These are phyloP conservation scores for Ziziphus jujuba DNA, from an alignment of 306 rosid genomes.

Conservation along the genomic window DNA sequence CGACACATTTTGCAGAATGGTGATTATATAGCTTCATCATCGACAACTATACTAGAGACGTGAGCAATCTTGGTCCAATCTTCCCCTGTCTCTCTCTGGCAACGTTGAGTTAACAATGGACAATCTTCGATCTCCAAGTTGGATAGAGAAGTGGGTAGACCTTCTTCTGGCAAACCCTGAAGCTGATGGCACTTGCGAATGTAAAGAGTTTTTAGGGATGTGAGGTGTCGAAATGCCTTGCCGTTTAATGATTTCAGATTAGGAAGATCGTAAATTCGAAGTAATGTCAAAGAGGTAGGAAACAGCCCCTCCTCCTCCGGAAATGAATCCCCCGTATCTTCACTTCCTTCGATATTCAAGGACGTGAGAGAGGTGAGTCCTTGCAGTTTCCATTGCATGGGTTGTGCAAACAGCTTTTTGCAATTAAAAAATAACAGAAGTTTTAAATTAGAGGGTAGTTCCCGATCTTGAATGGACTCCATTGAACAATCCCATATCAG, in stretches of 20 bases:
- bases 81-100: constrained; percentile 1
- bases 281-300: neutral
- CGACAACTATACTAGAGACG: neutral
- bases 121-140: neutral
- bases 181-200: neutral
- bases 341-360: no score
- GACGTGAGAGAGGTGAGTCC: neutral
- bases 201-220: neutral
- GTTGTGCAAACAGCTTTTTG: neutral
- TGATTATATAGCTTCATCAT: neutral
- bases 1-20: neutral
- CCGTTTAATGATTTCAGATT: neutral
- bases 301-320: neutral
- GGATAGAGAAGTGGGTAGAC: constrained; percentile 3
- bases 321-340: neutral
- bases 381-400: neutral
- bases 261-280: rapidly evolving
- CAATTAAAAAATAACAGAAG: rapidly evolving
- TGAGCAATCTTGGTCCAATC: constrained; percentile 21
- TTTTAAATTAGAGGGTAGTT: neutral
- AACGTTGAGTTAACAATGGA: neutral
- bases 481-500: neutral
- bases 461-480: neutral
- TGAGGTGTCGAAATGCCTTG: neutral
- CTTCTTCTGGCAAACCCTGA: constrained; percentile 10